Conservation (phyloP, 2,329 filamentous ascomycete species). For the Ceratocystis papillata region DNA sequence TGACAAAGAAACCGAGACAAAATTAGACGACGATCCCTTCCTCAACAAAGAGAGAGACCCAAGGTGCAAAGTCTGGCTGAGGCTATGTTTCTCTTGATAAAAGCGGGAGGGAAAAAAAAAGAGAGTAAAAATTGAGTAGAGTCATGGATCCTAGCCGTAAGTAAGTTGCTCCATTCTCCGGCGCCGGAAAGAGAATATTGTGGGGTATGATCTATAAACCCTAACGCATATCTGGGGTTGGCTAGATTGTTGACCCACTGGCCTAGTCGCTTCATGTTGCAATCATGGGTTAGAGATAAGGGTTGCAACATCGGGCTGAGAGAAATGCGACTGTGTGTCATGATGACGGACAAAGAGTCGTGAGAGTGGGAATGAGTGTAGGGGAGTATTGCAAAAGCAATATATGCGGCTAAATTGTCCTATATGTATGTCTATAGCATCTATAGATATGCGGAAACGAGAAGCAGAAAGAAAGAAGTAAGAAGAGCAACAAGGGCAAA, state of each 20-base stretch:
- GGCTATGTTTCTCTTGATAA: slow-evolving; percentile 18
- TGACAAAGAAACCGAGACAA: neutral
- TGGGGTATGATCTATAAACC: neutral
- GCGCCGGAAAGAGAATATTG: slow-evolving; percentile 10
- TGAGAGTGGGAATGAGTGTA: neutral
- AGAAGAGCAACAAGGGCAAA: neutral
- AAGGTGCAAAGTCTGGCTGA: neutral
- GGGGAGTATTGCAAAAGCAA: neutral
- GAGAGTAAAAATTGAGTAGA: slow-evolving; percentile 8
- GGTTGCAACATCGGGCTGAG: neutral
- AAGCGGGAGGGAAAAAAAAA: slow-evolving; percentile 21
- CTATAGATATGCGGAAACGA: neutral
- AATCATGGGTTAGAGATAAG: neutral
- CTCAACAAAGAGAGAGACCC: slow-evolving; percentile 15
- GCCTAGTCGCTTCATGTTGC: neutral
- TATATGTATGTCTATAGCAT: neutral
- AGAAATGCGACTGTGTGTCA: neutral
- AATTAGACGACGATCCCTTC: neutral
- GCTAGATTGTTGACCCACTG: neutral
- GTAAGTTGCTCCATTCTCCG: neutral
- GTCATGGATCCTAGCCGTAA: slow-evolving; percentile 11
- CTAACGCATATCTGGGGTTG: slow-evolving; percentile 3
- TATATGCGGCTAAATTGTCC: too few species aligned
- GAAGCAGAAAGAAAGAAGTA: slow-evolving; percentile 3
- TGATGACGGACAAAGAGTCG: neutral